Percentiles rank a stretch among this genome's conserved stretches.
Evolutionary conservation across 169 alveolate genomes (phyloP).

Genomic region (Haemoproteus tartakovskyi): DNA sequence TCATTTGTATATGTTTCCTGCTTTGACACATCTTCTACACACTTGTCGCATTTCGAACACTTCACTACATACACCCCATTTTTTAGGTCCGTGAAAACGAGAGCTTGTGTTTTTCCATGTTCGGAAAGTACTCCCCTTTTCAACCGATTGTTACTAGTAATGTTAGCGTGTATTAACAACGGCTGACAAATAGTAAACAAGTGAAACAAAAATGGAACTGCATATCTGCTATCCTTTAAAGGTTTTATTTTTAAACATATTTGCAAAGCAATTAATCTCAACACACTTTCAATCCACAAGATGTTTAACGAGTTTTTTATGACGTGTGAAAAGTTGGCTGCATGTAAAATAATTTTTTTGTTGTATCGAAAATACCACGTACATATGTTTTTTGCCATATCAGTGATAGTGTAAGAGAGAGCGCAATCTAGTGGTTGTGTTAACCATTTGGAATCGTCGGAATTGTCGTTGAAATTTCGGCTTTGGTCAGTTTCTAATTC

Average conservation of each 20-base stretch:
- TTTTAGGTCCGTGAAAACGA: slow-evolving; percentile 28
- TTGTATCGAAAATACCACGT: slow-evolving; percentile 42
- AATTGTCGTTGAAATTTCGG: background rate
- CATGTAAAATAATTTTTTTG: slow-evolving; percentile 41
- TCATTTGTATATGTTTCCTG: too few relatives aligned
- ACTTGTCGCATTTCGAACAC: too few relatives aligned
- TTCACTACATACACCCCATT: slow-evolving; percentile 21
- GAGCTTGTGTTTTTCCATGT: slow-evolving; percentile 6
- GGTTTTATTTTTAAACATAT: slow-evolving; percentile 72
- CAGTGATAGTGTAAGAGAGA: slow-evolving; percentile 45
- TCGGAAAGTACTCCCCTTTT: slow-evolving; percentile 3
- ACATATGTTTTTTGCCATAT: slow-evolving; percentile 63
- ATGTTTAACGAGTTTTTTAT: slow-evolving; percentile 63
- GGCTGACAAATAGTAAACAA: slow-evolving; percentile 70
- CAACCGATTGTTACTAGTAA: slow-evolving; percentile 14
- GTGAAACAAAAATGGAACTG: slow-evolving; percentile 70
- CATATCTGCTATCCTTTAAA: slow-evolving; percentile 54
- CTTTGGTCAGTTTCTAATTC: background rate
- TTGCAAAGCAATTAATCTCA: slow-evolving; percentile 70
- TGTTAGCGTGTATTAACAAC: slow-evolving; percentile 23
- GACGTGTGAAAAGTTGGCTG: slow-evolving; percentile 53
- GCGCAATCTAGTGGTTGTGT: slow-evolving; percentile 53
- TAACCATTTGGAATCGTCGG: slow-evolving; percentile 14
- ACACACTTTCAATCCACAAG: slow-evolving; percentile 71
- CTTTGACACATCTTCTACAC: too few relatives aligned